Evolutionary conservation across 2,329 filamentous ascomycete genomes (phyloP), one percentile per base, ranked within the genome.

Genomic region (Cryphonectria nitschkei): DNA sequence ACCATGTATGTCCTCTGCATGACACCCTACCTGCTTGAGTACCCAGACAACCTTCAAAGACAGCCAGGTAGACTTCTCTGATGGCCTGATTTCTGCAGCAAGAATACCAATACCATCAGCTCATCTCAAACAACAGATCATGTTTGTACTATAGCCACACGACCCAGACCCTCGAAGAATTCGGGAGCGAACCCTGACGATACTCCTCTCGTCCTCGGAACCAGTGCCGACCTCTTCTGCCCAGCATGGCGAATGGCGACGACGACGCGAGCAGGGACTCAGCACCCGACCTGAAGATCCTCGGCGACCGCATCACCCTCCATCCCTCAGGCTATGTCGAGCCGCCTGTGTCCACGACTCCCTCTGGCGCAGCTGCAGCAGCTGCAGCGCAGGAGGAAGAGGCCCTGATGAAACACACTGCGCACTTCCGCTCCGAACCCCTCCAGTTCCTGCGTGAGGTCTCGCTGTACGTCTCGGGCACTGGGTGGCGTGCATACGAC

Each of bases 401-500:
- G 78, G 90, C 90, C 29, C 83, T 95, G 75, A 90, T 95, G 83
- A 90, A 92, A 80, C 90, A 95, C 78, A 96, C 96, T 86, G 92
- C 93, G 65, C 92, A 94, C 62, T 98, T 98, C 80, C 90, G 95
- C 70, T 85, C 87, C 56, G 88, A 90, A 74, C 89, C 89, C 41
- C 81, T 91, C 22, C 88, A 89, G 84, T 98, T 98, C 80, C 89
- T 98, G 41, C 93, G 94, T 75, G 96, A 99, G 84, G 92, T 99
- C 46, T 96, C 93, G 63, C 86, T 97, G 46, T 95, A 98, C 81
- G 92, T 98, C 74, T 95, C 94, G 16, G 96, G 96, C 68, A 92
- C 93, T 66, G 95, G 95, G 79, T 99, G 96, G 96, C 93, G 96
- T 73, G 93, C 93, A 72, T 99, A 99, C 83, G 94, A 98, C 78